phyloP scores from a whole-genome alignment of 768 basidiomycete species.

The Pholiota microspora region DNA sequence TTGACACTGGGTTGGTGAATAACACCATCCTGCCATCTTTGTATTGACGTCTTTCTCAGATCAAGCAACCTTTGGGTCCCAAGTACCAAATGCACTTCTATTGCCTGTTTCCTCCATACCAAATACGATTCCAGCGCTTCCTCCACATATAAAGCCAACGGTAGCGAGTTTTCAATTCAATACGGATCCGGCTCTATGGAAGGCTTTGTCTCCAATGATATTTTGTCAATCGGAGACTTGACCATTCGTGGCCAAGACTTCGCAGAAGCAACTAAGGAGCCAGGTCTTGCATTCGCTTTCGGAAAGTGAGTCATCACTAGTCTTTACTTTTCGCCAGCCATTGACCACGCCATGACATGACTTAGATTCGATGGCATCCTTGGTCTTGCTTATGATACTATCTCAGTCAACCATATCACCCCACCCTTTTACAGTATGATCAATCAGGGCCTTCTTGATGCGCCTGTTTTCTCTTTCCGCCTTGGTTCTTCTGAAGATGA shows the following conservation, averaged over 20 bases:
- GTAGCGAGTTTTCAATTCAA: constrained; percentile 82
- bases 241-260: constrained; percentile 76
- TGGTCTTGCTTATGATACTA: constrained; percentile 93
- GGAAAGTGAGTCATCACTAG: constrained; percentile 63
- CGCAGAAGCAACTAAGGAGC: constrained; percentile 94
- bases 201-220: constrained; percentile 89
- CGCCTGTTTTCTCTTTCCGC: constrained; percentile 93
- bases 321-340: neutral
- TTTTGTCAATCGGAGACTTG: constrained; percentile 79
- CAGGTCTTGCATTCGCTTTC: constrained; percentile 96
- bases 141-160: constrained; percentile 87
- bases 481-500: constrained; percentile 84
- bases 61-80: constrained; percentile 97
- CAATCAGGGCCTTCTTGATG: constrained; percentile 73
- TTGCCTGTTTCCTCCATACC: constrained; percentile 90
- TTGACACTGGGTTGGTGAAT: constrained; percentile 80
- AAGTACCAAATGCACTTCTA: constrained; percentile 74
- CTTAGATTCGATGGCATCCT: constrained; percentile 95
- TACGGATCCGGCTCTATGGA: constrained; percentile 98
- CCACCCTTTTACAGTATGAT: constrained; percentile 97
- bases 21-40: neutral
- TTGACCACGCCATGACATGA: neutral
- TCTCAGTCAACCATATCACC: constrained; percentile 87
- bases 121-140: constrained; percentile 87
- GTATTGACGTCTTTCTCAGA: constrained; percentile 31